Conservation (phyloP, 1,139 yeast species). For the Scheffersomyces lignicola region DNA sequence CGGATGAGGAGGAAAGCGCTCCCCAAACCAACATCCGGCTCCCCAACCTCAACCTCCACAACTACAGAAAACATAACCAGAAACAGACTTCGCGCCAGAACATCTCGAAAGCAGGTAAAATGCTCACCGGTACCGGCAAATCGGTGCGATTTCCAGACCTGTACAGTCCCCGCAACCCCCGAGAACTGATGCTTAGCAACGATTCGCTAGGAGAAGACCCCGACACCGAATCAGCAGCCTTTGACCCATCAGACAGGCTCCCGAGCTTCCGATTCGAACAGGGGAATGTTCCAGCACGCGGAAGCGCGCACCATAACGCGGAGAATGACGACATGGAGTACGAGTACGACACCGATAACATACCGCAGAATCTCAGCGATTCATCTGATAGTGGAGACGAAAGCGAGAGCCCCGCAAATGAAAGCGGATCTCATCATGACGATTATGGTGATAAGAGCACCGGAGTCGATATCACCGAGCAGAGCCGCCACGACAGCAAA, state of each 20-base stretch:
- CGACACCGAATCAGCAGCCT: no score
- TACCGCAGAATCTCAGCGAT: constrained; percentile 6
- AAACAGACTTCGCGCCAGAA: constrained; percentile 20
- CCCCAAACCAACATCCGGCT: constrained; percentile 24
- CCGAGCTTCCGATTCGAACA: constrained; percentile 20
- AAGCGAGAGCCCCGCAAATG: constrained; percentile 7
- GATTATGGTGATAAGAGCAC: constrained; percentile 8
- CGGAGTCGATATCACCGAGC: constrained; percentile 25
- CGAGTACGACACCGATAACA: constrained; percentile 8
- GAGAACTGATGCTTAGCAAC: constrained; percentile 8
- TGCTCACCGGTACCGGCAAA: constrained; percentile 21
- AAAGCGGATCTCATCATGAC: constrained; percentile 8
- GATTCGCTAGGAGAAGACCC: no score
- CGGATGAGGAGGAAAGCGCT: constrained; percentile 25
- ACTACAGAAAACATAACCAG: constrained; percentile 24
- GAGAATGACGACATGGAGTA: constrained; percentile 9
- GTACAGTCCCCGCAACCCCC: constrained; percentile 13
- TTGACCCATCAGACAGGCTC: constrained; percentile 9
- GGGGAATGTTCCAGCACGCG: no score
- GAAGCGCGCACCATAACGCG: constrained; percentile 6
- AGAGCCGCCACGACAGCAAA: constrained; percentile 11
- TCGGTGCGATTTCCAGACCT: constrained; percentile 34
- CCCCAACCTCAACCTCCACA: constrained; percentile 26
- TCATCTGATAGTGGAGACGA: constrained; percentile 6
- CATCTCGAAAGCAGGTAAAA: constrained; percentile 36